phyloP scores from a whole-genome alignment of 805 yeast species.

The Starmerella scarabaei region DNA sequence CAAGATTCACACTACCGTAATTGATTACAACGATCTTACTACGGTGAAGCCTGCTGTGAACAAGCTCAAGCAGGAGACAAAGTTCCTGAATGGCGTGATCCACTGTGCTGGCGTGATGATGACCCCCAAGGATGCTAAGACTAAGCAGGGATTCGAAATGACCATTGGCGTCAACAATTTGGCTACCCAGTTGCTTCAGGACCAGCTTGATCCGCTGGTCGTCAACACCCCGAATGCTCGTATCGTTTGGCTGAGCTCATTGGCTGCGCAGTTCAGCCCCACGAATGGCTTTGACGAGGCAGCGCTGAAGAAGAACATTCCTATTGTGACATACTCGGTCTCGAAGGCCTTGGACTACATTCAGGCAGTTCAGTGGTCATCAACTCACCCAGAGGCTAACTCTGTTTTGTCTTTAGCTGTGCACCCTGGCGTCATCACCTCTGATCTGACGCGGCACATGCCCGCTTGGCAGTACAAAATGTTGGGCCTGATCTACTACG shows the following conservation, averaged over 20 bases:
- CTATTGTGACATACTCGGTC: conserved; percentile 29
- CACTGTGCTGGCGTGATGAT: conserved; percentile 23
- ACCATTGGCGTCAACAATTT: conserved; percentile 37
- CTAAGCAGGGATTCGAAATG: conserved; percentile 36
- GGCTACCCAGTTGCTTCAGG: conserved; percentile 36
- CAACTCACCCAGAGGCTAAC: conserved; percentile 25
- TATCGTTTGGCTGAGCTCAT: conserved; percentile 36
- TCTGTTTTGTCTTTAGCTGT: conserved; percentile 27
- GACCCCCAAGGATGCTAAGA: conserved; percentile 27
- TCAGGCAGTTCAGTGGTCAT: conserved; percentile 30
- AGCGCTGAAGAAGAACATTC: conserved; percentile 23
- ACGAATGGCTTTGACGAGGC: conserved; percentile 28
- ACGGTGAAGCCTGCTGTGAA: conserved; percentile 19
- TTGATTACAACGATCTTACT: conserved; percentile 21
- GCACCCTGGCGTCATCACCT: conserved; percentile 33
- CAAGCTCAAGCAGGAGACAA: conserved; percentile 8
- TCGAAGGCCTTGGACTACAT: conserved; percentile 33
- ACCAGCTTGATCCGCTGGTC: conserved; percentile 28
- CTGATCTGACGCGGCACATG: conserved; percentile 28
- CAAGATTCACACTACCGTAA: conserved; percentile 14
- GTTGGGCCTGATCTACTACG: conserved; percentile 11
- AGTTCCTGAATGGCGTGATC: conserved; percentile 18
- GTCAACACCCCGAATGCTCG: conserved; percentile 30
- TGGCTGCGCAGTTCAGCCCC: conserved; percentile 27
- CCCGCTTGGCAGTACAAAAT: neutral